phyloP scores from a whole-genome alignment of 1,284 basidiomycete genomes.

The Irpex lacteus region DNA sequence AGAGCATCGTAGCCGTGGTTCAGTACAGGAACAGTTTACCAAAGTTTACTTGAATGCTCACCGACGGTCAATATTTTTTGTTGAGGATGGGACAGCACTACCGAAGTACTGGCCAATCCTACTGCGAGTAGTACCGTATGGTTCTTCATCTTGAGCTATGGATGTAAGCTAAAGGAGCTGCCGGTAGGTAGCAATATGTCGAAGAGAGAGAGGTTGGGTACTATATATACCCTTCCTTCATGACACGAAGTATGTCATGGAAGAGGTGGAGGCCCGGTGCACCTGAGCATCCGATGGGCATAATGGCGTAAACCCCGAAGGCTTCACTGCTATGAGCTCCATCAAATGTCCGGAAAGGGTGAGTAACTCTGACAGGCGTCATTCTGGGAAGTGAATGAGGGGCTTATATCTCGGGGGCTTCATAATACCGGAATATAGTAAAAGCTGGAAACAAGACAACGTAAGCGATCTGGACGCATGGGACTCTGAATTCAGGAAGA shows the following conservation, averaged over 20 bases:
- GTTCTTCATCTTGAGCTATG: not conserved
- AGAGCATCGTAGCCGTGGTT: not conserved
- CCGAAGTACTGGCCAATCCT: not conserved
- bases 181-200: not conserved
- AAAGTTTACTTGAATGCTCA: not conserved
- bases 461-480: too few species aligned
- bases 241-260: not conserved
- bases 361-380: not conserved
- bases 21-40: not conserved
- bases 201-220: too few species aligned
- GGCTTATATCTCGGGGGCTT: not conserved
- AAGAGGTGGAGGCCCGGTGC: not conserved
- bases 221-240: not conserved
- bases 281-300: not conserved
- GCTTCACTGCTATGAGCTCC: not conserved
- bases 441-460: too few species aligned
- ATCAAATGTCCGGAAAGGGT: not conserved
- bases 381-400: not conserved
- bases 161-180: not conserved
- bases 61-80: not conserved
- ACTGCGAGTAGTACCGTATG: not conserved
- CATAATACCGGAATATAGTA: not conserved
- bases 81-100: not conserved
- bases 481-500: too few species aligned
- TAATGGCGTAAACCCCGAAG: not conserved